phyloP scores from a whole-genome alignment of 1,139 yeast species.

The Ogataea hybrid region DNA sequence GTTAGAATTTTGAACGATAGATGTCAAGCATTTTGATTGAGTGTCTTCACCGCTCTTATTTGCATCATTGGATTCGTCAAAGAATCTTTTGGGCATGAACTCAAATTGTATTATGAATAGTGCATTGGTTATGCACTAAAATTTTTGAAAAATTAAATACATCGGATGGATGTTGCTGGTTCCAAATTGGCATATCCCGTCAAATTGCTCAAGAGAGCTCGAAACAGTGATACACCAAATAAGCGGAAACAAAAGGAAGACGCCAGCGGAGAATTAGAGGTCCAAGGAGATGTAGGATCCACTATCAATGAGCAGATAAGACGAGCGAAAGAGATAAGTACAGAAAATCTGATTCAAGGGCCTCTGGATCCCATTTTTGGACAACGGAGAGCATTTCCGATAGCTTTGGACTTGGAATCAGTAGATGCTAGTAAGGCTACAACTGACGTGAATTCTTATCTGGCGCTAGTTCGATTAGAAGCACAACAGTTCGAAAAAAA shows the following conservation, averaged over 20 bases:
- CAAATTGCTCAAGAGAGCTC: neutral
- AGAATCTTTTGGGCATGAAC: neutral
- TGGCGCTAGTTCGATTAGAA: no score
- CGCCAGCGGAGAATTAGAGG: conserved; percentile 4
- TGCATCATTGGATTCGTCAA: neutral
- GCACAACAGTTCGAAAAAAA: no score
- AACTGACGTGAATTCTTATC: no score
- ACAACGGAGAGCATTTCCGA: conserved; percentile 43
- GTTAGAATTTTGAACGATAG: neutral
- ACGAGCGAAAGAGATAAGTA: neutral
- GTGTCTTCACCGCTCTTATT: no score
- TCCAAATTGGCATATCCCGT: neutral
- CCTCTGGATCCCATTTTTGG: conserved; percentile 40
- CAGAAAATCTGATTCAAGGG: conserved; percentile 26
- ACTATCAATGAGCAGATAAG: conserved; percentile 12
- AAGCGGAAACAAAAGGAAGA: conserved; percentile 3
- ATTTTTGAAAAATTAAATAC: no score
- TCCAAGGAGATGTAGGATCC: conserved; percentile 5
- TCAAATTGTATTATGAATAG: neutral
- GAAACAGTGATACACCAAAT: neutral
- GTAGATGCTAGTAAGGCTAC: conserved; percentile 20
- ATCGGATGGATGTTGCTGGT: no score
- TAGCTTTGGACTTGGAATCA: conserved; percentile 20
- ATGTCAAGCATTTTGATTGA: neutral
- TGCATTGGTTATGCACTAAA: no score